Evolutionary conservation across 768 basidiomycete genomes (phyloP), one percentile per base, ranked within the genome.

Genomic region (Epithele typhae): DNA sequence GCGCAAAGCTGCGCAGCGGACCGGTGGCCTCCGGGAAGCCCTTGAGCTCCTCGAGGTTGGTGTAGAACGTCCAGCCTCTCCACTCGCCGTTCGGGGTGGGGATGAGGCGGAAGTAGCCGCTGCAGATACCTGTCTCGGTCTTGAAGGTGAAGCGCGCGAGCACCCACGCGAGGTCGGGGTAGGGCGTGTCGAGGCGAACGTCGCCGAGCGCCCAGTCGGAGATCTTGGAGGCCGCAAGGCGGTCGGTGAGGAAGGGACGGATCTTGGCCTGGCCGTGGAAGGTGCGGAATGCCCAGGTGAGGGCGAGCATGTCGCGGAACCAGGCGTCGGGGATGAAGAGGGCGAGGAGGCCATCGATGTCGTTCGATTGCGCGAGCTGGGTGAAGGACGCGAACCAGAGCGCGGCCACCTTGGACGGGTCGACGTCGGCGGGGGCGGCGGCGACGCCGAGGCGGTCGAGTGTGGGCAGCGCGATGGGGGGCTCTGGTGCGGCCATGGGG

Each of bases 41-140:
- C 51, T 73, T 72, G 24, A 80, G 56, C 19, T 67, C 68, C 54
- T 81, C 77, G 17, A 82, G 67, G 48, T 69, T 69, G 22, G 79
- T 82, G 58, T 72, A 76, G 34, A 74, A 53, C 4, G 64, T 64
- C 51, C 73, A 69, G 5, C 76, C 74, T 54, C 72, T 72, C 76
- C 77, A 79, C 8, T 55, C 54, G 43, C 69, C 64, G 15, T 66
- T 64, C 25, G 64, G 40, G 21, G 68, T 63, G 12, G 70, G 76
- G 32, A 81, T 69, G 9, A 76, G 63, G 27, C 74, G 72, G 41
- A 75, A 66, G 41, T 81, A 55, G 25, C 77, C 40, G 12, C 38
- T 46, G 30, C 62, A 68, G 37, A 63, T 58, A 0, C 70, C 73
- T 12, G 66, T 56, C n/a, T 55, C 64, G 25, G 65, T 71, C 48